phyloP scores from a whole-genome alignment of 192 early-diverging fungal genomes.

The Coemansia sp. region DNA sequence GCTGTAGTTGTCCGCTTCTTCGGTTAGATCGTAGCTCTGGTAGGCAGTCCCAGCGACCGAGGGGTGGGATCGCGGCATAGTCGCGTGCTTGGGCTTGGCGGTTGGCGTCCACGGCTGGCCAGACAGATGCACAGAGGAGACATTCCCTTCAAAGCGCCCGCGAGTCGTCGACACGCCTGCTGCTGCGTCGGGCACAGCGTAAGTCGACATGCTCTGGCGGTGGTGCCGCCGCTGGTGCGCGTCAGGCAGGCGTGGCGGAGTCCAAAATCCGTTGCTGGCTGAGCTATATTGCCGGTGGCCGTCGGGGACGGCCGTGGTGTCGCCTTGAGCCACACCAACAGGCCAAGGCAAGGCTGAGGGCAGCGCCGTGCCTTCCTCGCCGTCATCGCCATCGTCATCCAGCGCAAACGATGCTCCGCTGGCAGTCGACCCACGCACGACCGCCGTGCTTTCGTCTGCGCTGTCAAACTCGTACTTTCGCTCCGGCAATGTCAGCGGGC shows the following conservation, averaged over 20 bases:
- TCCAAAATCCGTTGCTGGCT: constrained; percentile 24
- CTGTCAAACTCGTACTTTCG: constrained; percentile 5
- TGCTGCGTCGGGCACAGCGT: constrained; percentile 5
- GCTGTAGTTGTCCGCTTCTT: constrained; percentile 9
- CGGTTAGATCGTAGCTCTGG: constrained; percentile 9
- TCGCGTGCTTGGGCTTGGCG: background rate
- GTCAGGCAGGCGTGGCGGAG: constrained; percentile 33
- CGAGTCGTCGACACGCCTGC: background rate
- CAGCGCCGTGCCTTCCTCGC: background rate
- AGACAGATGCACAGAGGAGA: background rate
- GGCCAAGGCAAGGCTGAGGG: constrained; percentile 8
- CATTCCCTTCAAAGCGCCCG: constrained; percentile 1
- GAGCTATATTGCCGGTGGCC: background rate
- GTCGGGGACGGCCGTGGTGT: background rate
- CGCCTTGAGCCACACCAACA: background rate
- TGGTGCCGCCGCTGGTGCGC: constrained; percentile 43
- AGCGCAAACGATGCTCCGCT: constrained; percentile 52
- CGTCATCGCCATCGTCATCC: constrained; percentile 31
- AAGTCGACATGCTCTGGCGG: constrained; percentile 37
- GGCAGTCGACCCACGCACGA: constrained; percentile 31
- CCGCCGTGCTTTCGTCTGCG: background rate
- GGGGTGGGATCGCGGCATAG: constrained; percentile 1
- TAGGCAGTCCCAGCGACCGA: background rate
- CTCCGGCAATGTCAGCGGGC: constrained; percentile 1
- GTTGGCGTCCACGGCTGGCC: background rate